phyloP scores from a whole-genome alignment of 2,329 filamentous ascomycete genomes.

The Ascochyta fabae region DNA sequence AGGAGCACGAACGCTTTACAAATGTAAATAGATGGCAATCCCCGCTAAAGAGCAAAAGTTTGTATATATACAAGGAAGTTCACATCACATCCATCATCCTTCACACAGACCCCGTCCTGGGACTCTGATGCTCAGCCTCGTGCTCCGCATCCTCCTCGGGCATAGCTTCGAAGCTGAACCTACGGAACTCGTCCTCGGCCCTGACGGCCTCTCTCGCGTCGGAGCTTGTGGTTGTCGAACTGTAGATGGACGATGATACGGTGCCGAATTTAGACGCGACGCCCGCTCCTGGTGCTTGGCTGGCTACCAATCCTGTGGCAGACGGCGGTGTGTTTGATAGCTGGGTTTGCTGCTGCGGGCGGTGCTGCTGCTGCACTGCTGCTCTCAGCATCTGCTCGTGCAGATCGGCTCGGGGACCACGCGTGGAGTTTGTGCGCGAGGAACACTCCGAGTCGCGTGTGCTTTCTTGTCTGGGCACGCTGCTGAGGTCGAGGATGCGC shows the following conservation, averaged over 20 bases:
- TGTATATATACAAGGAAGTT: not conserved
- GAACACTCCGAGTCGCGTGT: not conserved
- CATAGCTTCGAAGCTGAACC: constrained; percentile 30
- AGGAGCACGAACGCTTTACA: too few relatives aligned
- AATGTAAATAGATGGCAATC: not conserved
- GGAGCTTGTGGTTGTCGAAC: constrained; percentile 15
- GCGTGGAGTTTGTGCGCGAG: constrained; percentile 1
- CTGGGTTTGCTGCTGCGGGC: not conserved
- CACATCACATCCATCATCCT: not conserved
- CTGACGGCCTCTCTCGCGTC: constrained; percentile 18
- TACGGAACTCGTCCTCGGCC: constrained; percentile 27
- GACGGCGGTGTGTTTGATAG: not conserved
- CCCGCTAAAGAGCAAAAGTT: not conserved
- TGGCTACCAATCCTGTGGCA: not conserved
- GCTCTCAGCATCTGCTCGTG: constrained; percentile 2
- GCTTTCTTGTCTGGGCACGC: constrained; percentile 5
- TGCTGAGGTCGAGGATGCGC: constrained; percentile 24
- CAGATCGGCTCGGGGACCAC: not conserved
- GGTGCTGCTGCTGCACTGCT: too few relatives aligned
- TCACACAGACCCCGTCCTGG: not conserved
- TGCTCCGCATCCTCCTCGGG: constrained; percentile 3
- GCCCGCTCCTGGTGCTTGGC: not conserved
- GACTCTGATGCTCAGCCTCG: not conserved
- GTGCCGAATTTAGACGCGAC: constrained; percentile 1
- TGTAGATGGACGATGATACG: constrained; percentile 16